Base-by-base conservation (phyloP, 306 rosid genomes). In the Vigna radiata region DNA sequence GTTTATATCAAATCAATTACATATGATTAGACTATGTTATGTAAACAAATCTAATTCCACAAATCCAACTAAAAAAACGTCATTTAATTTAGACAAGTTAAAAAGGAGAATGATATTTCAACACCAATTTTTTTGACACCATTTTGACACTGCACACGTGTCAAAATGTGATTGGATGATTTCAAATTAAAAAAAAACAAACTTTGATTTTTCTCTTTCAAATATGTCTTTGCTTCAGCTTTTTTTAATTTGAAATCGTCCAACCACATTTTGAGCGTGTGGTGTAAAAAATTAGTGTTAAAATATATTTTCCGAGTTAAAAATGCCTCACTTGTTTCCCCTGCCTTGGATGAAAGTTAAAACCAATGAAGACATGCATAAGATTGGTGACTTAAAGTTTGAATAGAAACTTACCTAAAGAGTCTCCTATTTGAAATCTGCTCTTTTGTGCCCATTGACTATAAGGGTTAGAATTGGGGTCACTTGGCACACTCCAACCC, bases 391-490 rank as follows among this genome's bases (percentile, higher is more conserved):
- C 2, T 65, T n/a, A 41, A 10, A 7, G 69, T 14, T 71, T 48
- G 46, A 71, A 41, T 25, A 77, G 47, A 36, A 58, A 80, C 82
- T 76, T 82, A 90, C 97, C 95, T 11, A 94, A 17, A 54, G 97
- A 82, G 86, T 95, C 97, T 68, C 99, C 98, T 18, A 84, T 76
- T 78, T 91, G 93, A 77, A 92, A 96, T 64, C 98, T 63, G 77
- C 71, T 86, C 14, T 73, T 84, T 72, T 86, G 88, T 14, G 99
- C 99, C 99, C 99, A 92, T 79, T 86, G 94, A 84, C 80, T 86
- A 50, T 77, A 91, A 76, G 69, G 84, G 10, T 84, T 77, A 19
- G 68, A 67, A 82, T 46, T 80, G 43, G 96, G 64, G 60, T 87
- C 85, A 65, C 74, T 85, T 19, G 98, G 94, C 65, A 62, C 79